Evolutionary conservation across 345 rosid genomes (phyloP), one percentile per base, ranked within the genome.

Genomic region (Noccaea caerulescens): DNA sequence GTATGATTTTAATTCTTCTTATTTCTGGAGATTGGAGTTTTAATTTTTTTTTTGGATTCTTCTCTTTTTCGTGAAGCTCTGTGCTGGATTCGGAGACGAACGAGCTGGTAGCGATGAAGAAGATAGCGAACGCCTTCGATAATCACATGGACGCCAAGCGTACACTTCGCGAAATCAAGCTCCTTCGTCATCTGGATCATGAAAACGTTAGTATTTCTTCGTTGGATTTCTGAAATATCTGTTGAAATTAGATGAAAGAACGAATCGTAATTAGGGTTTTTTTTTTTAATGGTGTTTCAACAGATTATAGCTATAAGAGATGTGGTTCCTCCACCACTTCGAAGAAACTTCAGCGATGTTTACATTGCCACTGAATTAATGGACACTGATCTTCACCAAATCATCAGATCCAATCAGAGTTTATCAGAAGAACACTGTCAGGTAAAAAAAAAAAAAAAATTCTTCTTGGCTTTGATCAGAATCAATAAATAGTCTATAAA

Each of bases 351-450:
- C 76, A 60, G 72, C 6, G 99, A 95, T 78, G 99, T 95, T 16
- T 95, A 92, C 73, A 82, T 90, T 8, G 85, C 98, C 30, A 83
- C 66, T 16, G 99, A 92, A 42, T 87, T 92, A 64, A 88, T 95
- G 99, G 99, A 92, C 77, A 86, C 98, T 30, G 99, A 95, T 82
- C 89, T 95, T 73, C 98, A 95, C 72, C 96, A 95, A 62, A 95
- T 95, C 63, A 86, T 90, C 45, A 88, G 92, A 58, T 95, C 98
- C 25, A 95, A 90, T 71, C 99, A 95, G 69, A 8, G 76, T 58
- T 76, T 92, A 58, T 92, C 99, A 0, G 99, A 92, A 79, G 98
- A 94, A 80, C 99, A 94, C 70, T 86, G 95, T 77, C 97, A 94
- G 99, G 99, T 94, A 76, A 43, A 42, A 74, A 69, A 32, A 76